Conservation (phyloP, 805 yeast genomes). For the Lipomyces lipofer region DNA sequence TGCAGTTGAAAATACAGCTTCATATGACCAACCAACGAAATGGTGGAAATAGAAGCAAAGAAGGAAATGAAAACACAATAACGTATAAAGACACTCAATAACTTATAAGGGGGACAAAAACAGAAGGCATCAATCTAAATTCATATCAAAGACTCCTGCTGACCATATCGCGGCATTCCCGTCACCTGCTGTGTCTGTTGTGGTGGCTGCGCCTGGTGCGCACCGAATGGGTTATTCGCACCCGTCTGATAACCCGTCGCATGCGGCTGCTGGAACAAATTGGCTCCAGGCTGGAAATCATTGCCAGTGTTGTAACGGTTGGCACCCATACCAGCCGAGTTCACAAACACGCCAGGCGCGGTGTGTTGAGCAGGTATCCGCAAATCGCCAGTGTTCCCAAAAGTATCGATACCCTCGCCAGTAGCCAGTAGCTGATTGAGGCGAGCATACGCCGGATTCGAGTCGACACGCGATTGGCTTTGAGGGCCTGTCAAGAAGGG, state of each 20-base stretch:
- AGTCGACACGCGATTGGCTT: constrained; percentile 41
- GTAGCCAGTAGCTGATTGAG: constrained; percentile 75
- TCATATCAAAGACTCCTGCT: constrained; percentile 1
- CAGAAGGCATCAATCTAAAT: too few relatives aligned
- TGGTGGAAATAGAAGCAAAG: too few relatives aligned
- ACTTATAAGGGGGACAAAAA: too few relatives aligned
- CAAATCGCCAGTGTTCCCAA: constrained; percentile 79
- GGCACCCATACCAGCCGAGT: constrained; percentile 51
- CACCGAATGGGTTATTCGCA: neutral
- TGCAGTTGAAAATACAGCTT: too few relatives aligned
- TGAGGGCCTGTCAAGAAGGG: constrained; percentile 24
- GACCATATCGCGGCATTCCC: neutral
- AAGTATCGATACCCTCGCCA: constrained; percentile 94
- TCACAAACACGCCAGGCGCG: constrained; percentile 72
- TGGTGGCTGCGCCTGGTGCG: neutral
- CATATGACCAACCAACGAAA: too few relatives aligned
- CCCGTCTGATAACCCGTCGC: neutral
- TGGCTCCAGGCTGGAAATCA: neutral
- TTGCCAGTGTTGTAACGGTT: neutral
- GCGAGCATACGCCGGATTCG: constrained; percentile 51
- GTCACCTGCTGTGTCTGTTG: neutral
- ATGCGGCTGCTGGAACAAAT: neutral
- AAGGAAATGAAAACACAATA: neutral
- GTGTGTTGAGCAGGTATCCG: constrained; percentile 95
- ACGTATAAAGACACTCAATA: too few relatives aligned